Conservation (phyloP, 1,284 basidiomycete genomes). For the Heterobasidion irregulare region DNA sequence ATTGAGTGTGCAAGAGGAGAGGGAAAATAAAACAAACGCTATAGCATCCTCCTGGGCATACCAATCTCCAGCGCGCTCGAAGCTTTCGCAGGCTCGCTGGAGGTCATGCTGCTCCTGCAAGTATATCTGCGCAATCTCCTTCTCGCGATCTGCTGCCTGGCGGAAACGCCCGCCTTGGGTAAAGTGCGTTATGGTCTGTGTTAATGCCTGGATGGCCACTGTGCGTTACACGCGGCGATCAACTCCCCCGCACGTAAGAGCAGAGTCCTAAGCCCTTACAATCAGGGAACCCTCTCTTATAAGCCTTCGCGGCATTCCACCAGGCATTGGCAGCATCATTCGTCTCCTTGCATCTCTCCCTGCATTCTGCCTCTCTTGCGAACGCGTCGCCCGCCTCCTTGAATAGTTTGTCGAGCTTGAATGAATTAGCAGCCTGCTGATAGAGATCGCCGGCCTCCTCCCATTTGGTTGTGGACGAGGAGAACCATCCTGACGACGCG, state of each 20-base stretch:
- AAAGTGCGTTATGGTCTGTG: constrained; percentile 79
- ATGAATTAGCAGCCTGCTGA: constrained; percentile 90
- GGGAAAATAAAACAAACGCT: constrained; percentile 65
- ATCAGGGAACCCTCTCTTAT: constrained; percentile 81
- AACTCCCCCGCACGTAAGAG: not conserved
- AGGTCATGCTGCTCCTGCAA: constrained; percentile 73
- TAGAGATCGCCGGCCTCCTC: constrained; percentile 95
- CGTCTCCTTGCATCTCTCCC: constrained; percentile 76
- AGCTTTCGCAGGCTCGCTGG: constrained; percentile 82
- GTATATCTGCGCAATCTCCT: constrained; percentile 92
- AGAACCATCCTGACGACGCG: constrained; percentile 83
- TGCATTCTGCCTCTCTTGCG: constrained; percentile 85
- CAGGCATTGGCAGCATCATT: constrained; percentile 95
- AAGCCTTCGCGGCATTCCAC: constrained; percentile 95
- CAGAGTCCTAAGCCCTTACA: constrained; percentile 39
- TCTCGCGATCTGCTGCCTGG: constrained; percentile 96
- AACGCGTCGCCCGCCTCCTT: constrained; percentile 87
- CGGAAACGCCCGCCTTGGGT: constrained; percentile 87
- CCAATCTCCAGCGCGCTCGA: constrained; percentile 93
- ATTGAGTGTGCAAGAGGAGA: not conserved
- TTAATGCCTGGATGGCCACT: constrained; percentile 92
- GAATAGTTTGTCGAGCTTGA: constrained; percentile 92
- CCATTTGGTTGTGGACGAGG: constrained; percentile 70
- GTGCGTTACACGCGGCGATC: not conserved
- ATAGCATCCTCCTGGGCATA: constrained; percentile 94